phyloP scores from a whole-genome alignment of 805 yeast genomes.

The Geotrichum ghanense region DNA sequence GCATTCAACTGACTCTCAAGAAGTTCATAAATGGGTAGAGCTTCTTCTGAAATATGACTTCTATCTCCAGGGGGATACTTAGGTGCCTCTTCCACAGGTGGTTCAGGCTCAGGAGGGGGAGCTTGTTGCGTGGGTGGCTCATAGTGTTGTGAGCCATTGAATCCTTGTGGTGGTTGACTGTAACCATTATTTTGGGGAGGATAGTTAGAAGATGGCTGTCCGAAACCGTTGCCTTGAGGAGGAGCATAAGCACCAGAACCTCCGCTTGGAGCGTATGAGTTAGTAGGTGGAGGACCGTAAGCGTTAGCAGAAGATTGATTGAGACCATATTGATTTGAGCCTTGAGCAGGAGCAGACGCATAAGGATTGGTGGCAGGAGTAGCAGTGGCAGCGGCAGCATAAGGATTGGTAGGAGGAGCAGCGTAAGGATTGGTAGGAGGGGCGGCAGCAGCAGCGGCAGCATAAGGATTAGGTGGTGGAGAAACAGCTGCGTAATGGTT shows the following conservation, averaged over 20 bases:
- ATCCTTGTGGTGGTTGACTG: slow-evolving; percentile 26
- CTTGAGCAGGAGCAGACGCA: slow-evolving; percentile 3
- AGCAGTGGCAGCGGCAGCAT: slow-evolving; percentile 22
- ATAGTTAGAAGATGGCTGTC: neutral
- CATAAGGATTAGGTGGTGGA: slow-evolving; percentile 8
- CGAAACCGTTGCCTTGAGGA: neutral
- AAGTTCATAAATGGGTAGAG: slow-evolving; percentile 45
- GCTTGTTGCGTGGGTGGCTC: slow-evolving; percentile 17
- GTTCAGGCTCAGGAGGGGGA: slow-evolving; percentile 17
- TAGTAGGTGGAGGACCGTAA: slow-evolving; percentile 12
- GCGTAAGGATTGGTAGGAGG: slow-evolving; percentile 26
- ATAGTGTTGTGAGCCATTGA: slow-evolving; percentile 15
- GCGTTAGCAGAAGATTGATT: slow-evolving; percentile 4
- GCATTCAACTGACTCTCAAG: slow-evolving; percentile 45
- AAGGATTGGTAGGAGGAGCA: slow-evolving; percentile 29
- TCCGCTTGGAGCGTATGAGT: slow-evolving; percentile 16
- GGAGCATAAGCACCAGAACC: slow-evolving; percentile 8
- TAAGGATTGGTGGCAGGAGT: slow-evolving; percentile 5
- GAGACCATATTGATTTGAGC: slow-evolving; percentile 5
- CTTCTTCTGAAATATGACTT: slow-evolving; percentile 48
- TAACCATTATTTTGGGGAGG: slow-evolving; percentile 18
- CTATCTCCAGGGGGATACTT: slow-evolving; percentile 54
- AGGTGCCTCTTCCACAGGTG: slow-evolving; percentile 16
- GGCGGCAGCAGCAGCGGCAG: slow-evolving; percentile 23
- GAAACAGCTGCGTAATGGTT: slow-evolving; percentile 19